phyloP scores from a whole-genome alignment of 106 monocot genomes.

The Dendrobium huoshanense region DNA sequence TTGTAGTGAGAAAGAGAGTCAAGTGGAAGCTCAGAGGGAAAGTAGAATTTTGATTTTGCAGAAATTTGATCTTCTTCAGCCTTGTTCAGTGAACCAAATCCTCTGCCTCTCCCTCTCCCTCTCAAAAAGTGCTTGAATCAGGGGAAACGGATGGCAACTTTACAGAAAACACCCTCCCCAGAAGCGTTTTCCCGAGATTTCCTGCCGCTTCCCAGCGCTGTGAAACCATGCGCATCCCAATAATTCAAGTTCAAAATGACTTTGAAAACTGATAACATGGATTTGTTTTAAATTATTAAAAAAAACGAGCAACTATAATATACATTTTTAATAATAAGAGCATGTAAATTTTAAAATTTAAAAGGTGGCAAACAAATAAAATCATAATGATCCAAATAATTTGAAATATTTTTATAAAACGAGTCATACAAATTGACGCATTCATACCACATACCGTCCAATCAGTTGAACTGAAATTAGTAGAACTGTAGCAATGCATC shows the following conservation, averaged over 20 bases:
- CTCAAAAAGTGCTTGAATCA: constrained; percentile 3
- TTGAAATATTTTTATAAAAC: too few relatives aligned
- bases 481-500: too few relatives aligned
- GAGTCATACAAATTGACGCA: too few relatives aligned
- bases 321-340: too few relatives aligned
- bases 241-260: neutral
- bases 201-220: neutral
- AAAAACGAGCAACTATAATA: neutral
- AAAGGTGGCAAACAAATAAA: too few relatives aligned
- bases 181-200: neutral
- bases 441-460: too few relatives aligned
- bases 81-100: neutral
- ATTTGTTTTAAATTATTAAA: neutral
- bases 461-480: too few relatives aligned
- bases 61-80: neutral
- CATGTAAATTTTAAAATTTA: too few relatives aligned
- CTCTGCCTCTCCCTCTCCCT: constrained; percentile 2
- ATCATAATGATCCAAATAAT: too few relatives aligned
- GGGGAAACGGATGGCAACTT: neutral
- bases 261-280: too few relatives aligned
- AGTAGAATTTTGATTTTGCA: neutral
- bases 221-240: neutral
- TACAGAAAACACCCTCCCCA: neutral
- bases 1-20: neutral
- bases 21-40: neutral